Evolutionary conservation across 1,139 yeast genomes (phyloP).

Genomic region (Diutina pseudorugosa): DNA sequence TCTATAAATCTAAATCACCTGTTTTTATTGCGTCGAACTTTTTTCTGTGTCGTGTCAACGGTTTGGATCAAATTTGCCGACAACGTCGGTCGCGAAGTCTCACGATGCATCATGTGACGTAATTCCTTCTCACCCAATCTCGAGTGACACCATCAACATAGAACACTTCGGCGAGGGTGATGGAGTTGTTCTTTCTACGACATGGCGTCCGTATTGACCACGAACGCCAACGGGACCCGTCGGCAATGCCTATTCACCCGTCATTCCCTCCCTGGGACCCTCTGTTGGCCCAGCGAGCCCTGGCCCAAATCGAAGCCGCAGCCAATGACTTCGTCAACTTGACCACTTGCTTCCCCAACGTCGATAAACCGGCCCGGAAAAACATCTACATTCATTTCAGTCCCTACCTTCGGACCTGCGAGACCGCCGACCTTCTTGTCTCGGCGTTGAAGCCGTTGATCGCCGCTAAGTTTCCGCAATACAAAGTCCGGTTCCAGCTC

Average conservation of each 20-base stretch:
- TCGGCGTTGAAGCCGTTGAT: constrained; percentile 18
- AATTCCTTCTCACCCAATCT: not conserved
- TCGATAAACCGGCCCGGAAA: constrained; percentile 11
- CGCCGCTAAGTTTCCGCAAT: constrained; percentile 17
- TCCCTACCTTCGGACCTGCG: constrained; percentile 35
- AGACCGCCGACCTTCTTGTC: constrained; percentile 30
- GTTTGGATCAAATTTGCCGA: not conserved
- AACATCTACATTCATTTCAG: constrained; percentile 31
- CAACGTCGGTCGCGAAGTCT: not conserved
- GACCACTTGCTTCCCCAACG: constrained; percentile 16
- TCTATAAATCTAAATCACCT: no score
- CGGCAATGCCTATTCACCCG: constrained; percentile 14
- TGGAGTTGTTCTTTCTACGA: constrained; percentile 32
- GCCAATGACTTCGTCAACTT: constrained; percentile 18
- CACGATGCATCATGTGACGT: not conserved
- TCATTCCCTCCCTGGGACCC: constrained; percentile 27
- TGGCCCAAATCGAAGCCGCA: constrained; percentile 18
- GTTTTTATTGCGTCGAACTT: no score
- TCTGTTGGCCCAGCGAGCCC: constrained; percentile 21
- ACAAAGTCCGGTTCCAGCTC: constrained; percentile 26
- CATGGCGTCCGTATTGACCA: constrained; percentile 36
- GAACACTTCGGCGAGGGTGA: not conserved
- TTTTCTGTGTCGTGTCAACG: no score
- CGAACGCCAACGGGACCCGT: constrained; percentile 11
- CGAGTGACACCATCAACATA: not conserved